Evolutionary conservation across 2,329 filamentous ascomycete genomes (phyloP).

Genomic region (Teratosphaeria gauchensis): DNA sequence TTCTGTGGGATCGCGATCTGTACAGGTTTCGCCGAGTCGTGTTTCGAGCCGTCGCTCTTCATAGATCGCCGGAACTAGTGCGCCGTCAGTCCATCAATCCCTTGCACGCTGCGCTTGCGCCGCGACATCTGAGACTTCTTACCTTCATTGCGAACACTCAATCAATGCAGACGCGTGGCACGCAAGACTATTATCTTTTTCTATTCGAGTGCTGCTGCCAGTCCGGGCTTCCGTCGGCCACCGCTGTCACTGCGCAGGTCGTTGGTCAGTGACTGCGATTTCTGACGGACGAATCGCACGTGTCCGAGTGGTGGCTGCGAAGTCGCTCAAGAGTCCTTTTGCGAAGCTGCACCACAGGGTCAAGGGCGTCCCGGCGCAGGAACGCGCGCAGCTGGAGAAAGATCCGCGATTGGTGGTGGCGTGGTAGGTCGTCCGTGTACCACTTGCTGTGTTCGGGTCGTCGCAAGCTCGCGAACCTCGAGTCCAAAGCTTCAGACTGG

Average conservation of each 20-base stretch:
- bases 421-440: neutral
- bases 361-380: neutral
- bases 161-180: neutral
- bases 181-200: neutral
- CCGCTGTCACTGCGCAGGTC: neutral
- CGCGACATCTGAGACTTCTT: neutral
- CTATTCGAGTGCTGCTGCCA: neutral
- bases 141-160: neutral
- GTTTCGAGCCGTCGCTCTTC: slow-evolving; percentile 68
- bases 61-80: slow-evolving; percentile 66
- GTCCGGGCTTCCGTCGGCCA: neutral
- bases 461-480: neutral
- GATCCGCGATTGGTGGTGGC: neutral
- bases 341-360: neutral
- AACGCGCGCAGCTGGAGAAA: neutral
- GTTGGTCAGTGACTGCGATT: neutral
- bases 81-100: slow-evolving; percentile 9
- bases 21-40: slow-evolving; percentile 50
- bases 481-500: neutral
- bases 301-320: neutral
- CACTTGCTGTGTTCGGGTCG: neutral
- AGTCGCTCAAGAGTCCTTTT: neutral
- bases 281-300: neutral
- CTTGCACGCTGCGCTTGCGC: neutral
- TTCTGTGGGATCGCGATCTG: slow-evolving; percentile 74